A percentile compares a stretch with the other conserved stretches of the same genome.
Evolutionary conservation across 768 basidiomycete species (phyloP).

Genomic region (Dictyophora rubrovolvata): DNA sequence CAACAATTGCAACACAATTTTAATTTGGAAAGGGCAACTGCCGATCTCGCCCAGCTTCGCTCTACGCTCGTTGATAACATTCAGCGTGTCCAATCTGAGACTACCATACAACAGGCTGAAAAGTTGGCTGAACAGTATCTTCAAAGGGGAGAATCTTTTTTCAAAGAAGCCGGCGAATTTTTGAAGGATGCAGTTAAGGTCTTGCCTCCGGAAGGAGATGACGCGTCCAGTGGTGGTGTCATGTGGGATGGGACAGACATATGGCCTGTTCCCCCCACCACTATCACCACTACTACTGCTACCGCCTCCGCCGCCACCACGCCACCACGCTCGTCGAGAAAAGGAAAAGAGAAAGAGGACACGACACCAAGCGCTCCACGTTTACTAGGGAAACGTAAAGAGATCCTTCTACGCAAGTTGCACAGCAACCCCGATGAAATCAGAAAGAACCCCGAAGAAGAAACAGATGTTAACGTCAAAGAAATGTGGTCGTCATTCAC

Average conservation of each 20-base stretch:
- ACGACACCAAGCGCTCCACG: slow-evolving; percentile 29
- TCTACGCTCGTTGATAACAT: slow-evolving; percentile 54
- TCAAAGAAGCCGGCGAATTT: slow-evolving; percentile 52
- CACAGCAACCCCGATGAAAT: slow-evolving; percentile 67
- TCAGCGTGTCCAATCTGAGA: slow-evolving; percentile 65
- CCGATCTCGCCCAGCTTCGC: slow-evolving; percentile 63
- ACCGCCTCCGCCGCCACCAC: not conserved
- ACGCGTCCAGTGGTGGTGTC: slow-evolving; percentile 28
- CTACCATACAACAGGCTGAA: slow-evolving; percentile 44
- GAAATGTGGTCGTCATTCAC: slow-evolving; percentile 52
- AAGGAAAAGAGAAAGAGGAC: slow-evolving; percentile 29
- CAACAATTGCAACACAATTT: slow-evolving; percentile 41
- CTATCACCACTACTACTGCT: slow-evolving; percentile 21
- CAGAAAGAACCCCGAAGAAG: slow-evolving; percentile 62
- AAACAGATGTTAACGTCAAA: slow-evolving; percentile 34
- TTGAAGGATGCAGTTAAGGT: slow-evolving; percentile 87
- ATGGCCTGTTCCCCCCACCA: slow-evolving; percentile 58
- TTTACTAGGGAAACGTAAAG: slow-evolving; percentile 64
- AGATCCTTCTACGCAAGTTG: slow-evolving; percentile 63
- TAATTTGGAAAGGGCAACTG: slow-evolving; percentile 27
- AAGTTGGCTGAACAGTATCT: slow-evolving; percentile 70
- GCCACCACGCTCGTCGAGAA: slow-evolving; percentile 15
- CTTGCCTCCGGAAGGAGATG: slow-evolving; percentile 63
- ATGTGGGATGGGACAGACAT: slow-evolving; percentile 83
- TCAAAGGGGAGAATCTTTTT: slow-evolving; percentile 56